Base-by-base conservation (phyloP, 164 flowering plant genomes). In the Protea cynaroides region DNA sequence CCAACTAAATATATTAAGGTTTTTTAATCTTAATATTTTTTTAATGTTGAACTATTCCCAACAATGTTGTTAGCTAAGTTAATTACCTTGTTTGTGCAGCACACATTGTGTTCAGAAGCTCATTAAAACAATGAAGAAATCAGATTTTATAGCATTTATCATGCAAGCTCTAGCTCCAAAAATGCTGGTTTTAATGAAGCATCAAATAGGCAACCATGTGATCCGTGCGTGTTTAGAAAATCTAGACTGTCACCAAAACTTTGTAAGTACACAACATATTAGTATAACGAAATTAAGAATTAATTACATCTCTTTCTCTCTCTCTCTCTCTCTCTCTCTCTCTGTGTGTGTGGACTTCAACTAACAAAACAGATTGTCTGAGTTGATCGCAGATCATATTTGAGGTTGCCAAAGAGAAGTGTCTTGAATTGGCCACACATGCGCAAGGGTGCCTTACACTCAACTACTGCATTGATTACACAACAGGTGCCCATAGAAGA, bases 181-280 rank as follows among this genome's bases (percentile, higher is more conserved):
- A 21, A 0, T 62, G 3, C 4, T 47, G 11, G 9, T 1, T 17
- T 11, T 68, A 34, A 68, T 56, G 71, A 34, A 0, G 14, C 22
- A 47, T 49, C 21, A 7, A 44, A 13, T 1, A 2, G 62, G 71
- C 1, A 13, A 12, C 21, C 23, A 57, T 46, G 56, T 68, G 46
- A 19, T 68, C 44, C n/a, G 23, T 11, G 36, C 19, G 11, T 61
- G 58, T 12, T 44, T 68, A 38, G 17, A 2, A 12, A 15, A 25
- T 12, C 25, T 68, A 47, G 21, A 61, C 4, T 8, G 23, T 19
- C 1, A 24, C 18, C 65, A 61, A 23, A 55, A 29, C 9, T 0
- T 18, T 51, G 71, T 68, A 61, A 64, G 51, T 44, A 5, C 13
- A n/a, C n/a, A n/a, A n/a, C n/a, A n/a, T n/a, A n/a, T n/a, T n/a